These are phyloP conservation scores for Gossypioides kirkii DNA, from an alignment of 345 rosid species.

Conservation along the genomic window DNA sequence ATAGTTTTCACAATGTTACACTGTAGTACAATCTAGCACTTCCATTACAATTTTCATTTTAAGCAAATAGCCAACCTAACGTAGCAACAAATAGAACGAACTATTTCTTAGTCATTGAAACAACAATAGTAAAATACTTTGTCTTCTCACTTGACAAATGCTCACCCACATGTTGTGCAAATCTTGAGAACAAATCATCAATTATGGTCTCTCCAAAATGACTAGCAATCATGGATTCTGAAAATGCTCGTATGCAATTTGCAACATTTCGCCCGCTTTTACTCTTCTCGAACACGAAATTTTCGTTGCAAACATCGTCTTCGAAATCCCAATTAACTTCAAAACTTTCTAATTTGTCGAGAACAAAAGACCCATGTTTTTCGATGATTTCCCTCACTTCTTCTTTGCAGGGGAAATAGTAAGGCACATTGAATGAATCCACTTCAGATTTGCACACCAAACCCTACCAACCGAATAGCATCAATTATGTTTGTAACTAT, in stretches of 20 bases:
- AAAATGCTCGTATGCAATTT: slow-evolving; percentile 9
- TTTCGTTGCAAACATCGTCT: not conserved
- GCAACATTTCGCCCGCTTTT: slow-evolving; percentile 9
- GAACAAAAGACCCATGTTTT: not conserved
- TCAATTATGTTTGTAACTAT: too few species aligned
- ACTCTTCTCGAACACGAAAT: not conserved
- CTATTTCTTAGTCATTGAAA: not conserved
- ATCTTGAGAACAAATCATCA: slow-evolving; percentile 17
- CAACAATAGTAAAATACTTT: not conserved
- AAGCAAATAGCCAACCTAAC: too few species aligned
- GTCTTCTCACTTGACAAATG: not conserved
- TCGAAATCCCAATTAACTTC: slow-evolving; percentile 13
- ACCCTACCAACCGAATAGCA: not conserved
- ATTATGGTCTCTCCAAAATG: slow-evolving; percentile 19
- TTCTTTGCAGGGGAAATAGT: not conserved
- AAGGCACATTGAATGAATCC: not conserved
- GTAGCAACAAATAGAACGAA: not conserved
- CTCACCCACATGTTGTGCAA: not conserved
- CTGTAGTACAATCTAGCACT: too few species aligned
- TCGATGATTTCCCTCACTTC: not conserved
- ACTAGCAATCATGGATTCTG: slow-evolving; percentile 13
- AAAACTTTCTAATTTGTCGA: slow-evolving; percentile 19
- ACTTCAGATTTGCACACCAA: not conserved
- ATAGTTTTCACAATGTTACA: accelerated
- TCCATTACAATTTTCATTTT: too few species aligned